These are phyloP conservation scores for Urochloa ruziziensis DNA, from an alignment of 176 grass and related monocot genomes.

Conservation along the genomic window DNA sequence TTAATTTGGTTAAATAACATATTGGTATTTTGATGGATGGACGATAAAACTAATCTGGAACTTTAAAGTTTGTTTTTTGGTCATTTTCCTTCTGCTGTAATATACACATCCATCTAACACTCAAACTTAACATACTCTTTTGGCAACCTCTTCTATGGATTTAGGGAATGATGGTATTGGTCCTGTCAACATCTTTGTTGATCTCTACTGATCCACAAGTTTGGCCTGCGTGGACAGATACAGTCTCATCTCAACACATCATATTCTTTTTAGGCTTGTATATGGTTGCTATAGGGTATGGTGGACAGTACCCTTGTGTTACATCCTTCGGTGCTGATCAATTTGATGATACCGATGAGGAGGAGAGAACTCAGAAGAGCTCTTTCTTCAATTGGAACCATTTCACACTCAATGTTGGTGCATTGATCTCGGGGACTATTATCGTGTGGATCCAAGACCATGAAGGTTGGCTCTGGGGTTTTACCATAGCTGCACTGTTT, in stretches of 20 bases:
- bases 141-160: background rate
- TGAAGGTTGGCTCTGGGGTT: slow-evolving; percentile 73
- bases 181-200: slow-evolving; percentile 58
- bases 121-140: background rate
- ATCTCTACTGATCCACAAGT: slow-evolving; percentile 27
- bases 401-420: slow-evolving; percentile 65
- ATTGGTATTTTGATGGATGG: background rate
- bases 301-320: slow-evolving; percentile 69
- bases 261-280: slow-evolving; percentile 73
- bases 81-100: background rate
- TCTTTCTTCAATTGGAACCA: slow-evolving; percentile 85
- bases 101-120: background rate
- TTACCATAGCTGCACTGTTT: slow-evolving; percentile 57
- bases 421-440: slow-evolving; percentile 63
- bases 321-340: slow-evolving; percentile 83
- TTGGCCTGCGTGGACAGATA: slow-evolving; percentile 40
- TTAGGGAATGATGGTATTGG: slow-evolving; percentile 70
- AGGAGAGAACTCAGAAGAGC: slow-evolving; percentile 59
- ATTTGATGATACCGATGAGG: slow-evolving; percentile 74
- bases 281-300: slow-evolving; percentile 73
- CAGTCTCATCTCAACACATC: slow-evolving; percentile 44
- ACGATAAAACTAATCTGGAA: background rate
- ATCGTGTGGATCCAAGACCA: slow-evolving; percentile 81
- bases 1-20: background rate
- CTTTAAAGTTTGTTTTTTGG: background rate